These are phyloP conservation scores for Pseudovirgaria hyperparasitica DNA, from an alignment of 2,329 filamentous ascomycete species.

Conservation along the genomic window DNA sequence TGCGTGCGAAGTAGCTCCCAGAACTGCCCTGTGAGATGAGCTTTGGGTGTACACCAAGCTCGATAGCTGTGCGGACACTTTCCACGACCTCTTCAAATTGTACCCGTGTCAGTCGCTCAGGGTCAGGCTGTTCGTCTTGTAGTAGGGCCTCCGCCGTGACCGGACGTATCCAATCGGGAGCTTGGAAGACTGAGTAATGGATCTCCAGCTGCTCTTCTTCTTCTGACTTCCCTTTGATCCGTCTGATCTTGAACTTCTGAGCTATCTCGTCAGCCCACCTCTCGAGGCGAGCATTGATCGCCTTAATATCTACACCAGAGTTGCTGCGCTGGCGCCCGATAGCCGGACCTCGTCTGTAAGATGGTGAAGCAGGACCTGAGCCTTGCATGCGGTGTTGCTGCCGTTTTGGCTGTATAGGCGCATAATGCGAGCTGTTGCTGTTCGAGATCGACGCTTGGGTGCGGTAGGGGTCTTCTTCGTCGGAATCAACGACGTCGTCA, in stretches of 20 bases:
- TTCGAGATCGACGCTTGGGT: conserved; percentile 22
- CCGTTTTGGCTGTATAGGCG: conserved; percentile 33
- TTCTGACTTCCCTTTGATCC: conserved; percentile 57
- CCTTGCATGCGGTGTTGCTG: conserved; percentile 30
- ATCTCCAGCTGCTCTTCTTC: conserved; percentile 89
- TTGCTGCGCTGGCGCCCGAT: conserved; percentile 52
- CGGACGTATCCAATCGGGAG: conserved; percentile 76
- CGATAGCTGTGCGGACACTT: conserved; percentile 80
- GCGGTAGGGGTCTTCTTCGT: conserved; percentile 24
- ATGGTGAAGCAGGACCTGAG: conserved; percentile 21
- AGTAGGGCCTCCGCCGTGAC: conserved; percentile 64
- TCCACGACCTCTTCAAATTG: conserved; percentile 85
- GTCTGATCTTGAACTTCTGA: conserved; percentile 82
- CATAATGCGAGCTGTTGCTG: conserved; percentile 31
- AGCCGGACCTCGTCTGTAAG: conserved; percentile 11
- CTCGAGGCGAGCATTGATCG: conserved; percentile 90
- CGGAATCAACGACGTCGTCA: conserved; percentile 23
- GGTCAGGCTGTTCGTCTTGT: conserved; percentile 37
- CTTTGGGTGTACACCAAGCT: conserved; percentile 80
- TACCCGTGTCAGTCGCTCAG: conserved; percentile 57
- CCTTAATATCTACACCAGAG: conserved; percentile 91
- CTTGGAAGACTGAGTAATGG: conserved; percentile 91
- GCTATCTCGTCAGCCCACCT: conserved; percentile 97
- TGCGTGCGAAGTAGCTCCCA: conserved; percentile 93
- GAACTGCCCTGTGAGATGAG: conserved; percentile 97